These are phyloP conservation scores for Cryptococcus sp. DNA, from an alignment of 1,284 basidiomycete genomes.

Conservation along the genomic window DNA sequence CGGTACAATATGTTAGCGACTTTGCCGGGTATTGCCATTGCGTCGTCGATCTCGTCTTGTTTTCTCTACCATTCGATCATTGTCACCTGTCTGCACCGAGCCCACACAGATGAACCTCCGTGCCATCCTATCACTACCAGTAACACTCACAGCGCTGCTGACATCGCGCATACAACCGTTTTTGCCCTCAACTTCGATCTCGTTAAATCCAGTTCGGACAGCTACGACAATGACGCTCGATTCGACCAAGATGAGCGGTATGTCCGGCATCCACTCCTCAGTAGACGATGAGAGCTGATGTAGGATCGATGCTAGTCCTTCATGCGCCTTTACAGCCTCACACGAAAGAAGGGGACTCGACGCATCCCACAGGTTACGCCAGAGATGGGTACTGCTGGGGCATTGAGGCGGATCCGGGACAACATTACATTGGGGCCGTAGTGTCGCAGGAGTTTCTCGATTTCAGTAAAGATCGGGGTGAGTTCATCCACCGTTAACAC, in stretches of 20 bases:
- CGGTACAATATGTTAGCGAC: no score
- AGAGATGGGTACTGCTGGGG: constrained; percentile 51
- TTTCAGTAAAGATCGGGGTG: constrained; percentile 44
- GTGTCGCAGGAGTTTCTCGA: constrained; percentile 48
- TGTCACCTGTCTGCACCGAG: no score
- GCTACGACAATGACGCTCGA: constrained; percentile 45
- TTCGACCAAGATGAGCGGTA: constrained; percentile 39
- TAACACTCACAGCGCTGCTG: constrained; percentile 13
- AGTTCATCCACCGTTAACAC: constrained; percentile 6
- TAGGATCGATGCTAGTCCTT: constrained; percentile 28
- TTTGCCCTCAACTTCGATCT: not conserved
- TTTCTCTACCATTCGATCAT: not conserved
- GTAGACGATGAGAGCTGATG: not conserved
- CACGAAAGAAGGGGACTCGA: constrained; percentile 33
- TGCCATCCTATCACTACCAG: constrained; percentile 16
- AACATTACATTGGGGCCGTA: constrained; percentile 47
- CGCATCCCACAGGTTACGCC: constrained; percentile 45
- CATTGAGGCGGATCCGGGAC: constrained; percentile 34
- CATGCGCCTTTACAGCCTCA: constrained; percentile 42
- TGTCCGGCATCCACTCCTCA: constrained; percentile 1
- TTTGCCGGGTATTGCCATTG: no score
- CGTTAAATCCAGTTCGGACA: constrained; percentile 6
- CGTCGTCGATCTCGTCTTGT: no score
- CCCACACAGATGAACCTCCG: constrained; percentile 12
- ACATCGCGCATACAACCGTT: constrained; percentile 5